Base-by-base conservation (phyloP, 2,329 filamentous ascomycete genomes). In the Emergomyces orientalis region DNA sequence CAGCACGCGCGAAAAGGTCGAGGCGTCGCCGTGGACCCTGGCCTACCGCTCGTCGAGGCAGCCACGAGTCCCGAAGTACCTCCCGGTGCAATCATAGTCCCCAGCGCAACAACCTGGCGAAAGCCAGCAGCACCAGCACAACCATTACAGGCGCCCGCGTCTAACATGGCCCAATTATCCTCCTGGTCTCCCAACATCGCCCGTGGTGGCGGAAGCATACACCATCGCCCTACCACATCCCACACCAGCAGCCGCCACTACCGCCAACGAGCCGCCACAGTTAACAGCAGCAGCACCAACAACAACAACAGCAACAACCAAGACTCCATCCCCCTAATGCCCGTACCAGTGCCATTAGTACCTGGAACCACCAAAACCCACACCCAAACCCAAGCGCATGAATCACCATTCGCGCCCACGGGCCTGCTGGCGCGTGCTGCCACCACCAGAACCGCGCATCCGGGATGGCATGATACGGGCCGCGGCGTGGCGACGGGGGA, bases 401-500 rank as follows among this genome's bases (percentile, higher is more conserved):
- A 66, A 2, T 63, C 65, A 17, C 68, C 72, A 3, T 78, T 78
- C 59, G 63, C 70, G 0, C 72, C 74, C 0, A 74, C 75, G 19
- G 74, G 75, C n/a, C 70, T 79, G 14, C 67, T 78, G 2, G 72
- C 72, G 2, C 73, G 70, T 13, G 68, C 71, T 13, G 30, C 37
- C 1, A 63, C 63, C 25, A 69, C 66, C 19, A 37, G 62, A 14
- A 6, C 55, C 67, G 32, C 62, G 57, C 1, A 59, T 62, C 7
- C 69, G 70, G 54, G 66, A 67, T 9, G 69, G 2, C 63, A 61
- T 5, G 65, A 68, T 0, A 70, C 65, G 0, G 76, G 77, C 11
- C 74, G 75, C 45, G 77, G 76, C 0, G 69, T 78, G 2, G 75
- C 73, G 25, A 77, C 75, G 2, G 76, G 77, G 5, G 70, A 75